phyloP scores from a whole-genome alignment of 106 monocot genomes.

The Dendrobium officinale region DNA sequence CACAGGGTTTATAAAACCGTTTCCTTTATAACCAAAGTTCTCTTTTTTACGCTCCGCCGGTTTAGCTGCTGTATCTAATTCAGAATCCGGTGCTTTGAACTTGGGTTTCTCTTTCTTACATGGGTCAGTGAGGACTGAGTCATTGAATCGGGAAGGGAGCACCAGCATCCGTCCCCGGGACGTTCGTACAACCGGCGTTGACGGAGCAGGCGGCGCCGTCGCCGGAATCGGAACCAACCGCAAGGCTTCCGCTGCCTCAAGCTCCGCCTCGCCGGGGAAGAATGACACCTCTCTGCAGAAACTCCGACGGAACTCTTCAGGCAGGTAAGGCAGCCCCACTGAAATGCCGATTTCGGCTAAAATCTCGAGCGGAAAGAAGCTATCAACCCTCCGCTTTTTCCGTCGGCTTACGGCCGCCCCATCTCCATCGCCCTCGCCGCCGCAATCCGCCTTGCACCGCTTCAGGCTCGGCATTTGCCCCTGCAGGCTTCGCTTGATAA shows the following conservation, averaged over 20 bases:
- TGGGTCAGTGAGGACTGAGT: conserved; percentile 64
- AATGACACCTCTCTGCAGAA: conserved; percentile 14
- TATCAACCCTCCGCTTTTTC: conserved; percentile 23
- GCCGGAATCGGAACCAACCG: conserved; percentile 6
- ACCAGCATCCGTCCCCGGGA: conserved; percentile 37
- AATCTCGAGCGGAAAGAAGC: conserved; percentile 24
- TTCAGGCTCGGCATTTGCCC: conserved; percentile 43
- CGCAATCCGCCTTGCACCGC: conserved; percentile 26
- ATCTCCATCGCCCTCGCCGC: conserved; percentile 5
- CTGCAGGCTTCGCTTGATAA: conserved; percentile 40
- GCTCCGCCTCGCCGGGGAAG: conserved; percentile 18
- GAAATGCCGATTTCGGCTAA: conserved; percentile 16
- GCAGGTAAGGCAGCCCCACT: conserved; percentile 14
- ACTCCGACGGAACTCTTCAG: conserved; percentile 5
- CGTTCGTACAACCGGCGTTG: conserved; percentile 40
- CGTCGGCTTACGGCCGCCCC: conserved; percentile 8
- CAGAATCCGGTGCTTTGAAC: conserved; percentile 11
- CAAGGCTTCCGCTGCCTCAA: conserved; percentile 7
- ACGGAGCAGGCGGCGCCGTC: not conserved
- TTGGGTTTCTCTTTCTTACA: conserved; percentile 54
- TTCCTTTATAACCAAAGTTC: not conserved
- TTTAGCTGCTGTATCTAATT: not conserved
- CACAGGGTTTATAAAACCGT: not conserved
- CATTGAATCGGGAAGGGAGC: conserved; percentile 50
- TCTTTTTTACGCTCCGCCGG: conserved; percentile 1